phyloP scores from a whole-genome alignment of 73 alveolate genomes.

The Paramecium octaurelia region DNA sequence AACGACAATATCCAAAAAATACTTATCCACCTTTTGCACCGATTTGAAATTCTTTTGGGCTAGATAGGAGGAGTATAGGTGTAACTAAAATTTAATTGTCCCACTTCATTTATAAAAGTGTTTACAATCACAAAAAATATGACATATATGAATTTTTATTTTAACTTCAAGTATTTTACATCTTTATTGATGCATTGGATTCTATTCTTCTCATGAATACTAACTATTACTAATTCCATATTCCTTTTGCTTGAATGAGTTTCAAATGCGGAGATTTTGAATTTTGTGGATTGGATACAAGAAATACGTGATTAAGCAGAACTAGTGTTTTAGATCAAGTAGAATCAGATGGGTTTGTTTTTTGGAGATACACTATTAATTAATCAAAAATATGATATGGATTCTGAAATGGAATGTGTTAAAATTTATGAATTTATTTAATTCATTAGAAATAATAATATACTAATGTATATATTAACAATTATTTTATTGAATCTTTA shows the following conservation, averaged over 20 bases:
- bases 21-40: constrained; percentile 75
- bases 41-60: constrained; percentile 72
- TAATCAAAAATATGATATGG: constrained; percentile 87
- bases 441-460: background rate
- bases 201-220: background rate
- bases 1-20: constrained; percentile 75
- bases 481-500: background rate
- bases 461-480: background rate
- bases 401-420: constrained; percentile 61
- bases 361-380: constrained; percentile 81
- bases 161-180: constrained; percentile 77
- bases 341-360: constrained; percentile 90
- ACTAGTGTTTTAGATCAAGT: constrained; percentile 82
- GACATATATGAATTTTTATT: constrained; percentile 84
- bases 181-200: background rate
- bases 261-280: constrained; percentile 89
- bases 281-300: constrained; percentile 87
- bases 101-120: constrained; percentile 76
- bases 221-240: background rate
- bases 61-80: constrained; percentile 91
- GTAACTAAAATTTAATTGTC: constrained; percentile 78
- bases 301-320: constrained; percentile 88
- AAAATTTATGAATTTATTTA: background rate
- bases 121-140: constrained; percentile 74
- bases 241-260: constrained; percentile 77